Conservation (phyloP, 169 alveolate genomes). For the Cryptosporidium andersoni region DNA sequence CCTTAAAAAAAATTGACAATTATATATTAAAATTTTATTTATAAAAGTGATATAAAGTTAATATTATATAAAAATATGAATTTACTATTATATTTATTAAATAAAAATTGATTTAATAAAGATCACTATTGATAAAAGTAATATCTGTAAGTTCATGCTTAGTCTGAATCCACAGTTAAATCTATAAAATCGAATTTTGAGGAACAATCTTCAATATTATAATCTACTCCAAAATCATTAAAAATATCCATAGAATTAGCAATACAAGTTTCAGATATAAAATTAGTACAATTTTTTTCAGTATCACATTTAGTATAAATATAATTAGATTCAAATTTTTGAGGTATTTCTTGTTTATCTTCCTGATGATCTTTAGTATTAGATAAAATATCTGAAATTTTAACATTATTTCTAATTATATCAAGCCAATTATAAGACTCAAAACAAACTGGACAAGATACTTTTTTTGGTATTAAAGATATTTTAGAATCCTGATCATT, state of each 20-base stretch:
- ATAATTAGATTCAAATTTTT: background rate
- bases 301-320: background rate
- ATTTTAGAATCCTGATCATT: background rate
- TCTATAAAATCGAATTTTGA: conserved; percentile 64
- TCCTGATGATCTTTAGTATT: background rate
- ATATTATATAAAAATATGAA: too few relatives aligned
- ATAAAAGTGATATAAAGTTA: too few relatives aligned
- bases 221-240: background rate
- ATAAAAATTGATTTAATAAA: too few relatives aligned
- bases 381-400: background rate
- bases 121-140: too few relatives aligned
- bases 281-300: background rate
- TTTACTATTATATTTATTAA: too few relatives aligned
- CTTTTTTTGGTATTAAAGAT: conserved; percentile 16
- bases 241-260: background rate
- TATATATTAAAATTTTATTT: too few relatives aligned
- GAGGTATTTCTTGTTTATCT: background rate
- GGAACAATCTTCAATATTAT: conserved; percentile 37
- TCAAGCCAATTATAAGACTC: conserved; percentile 9
- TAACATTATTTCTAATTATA: background rate
- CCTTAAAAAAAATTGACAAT: too few relatives aligned
- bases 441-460: conserved; percentile 57
- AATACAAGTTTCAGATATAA: background rate
- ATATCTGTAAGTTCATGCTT: background rate
- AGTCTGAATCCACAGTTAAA: conserved; percentile 55